Conservation (phyloP, 2,329 filamentous ascomycete species). For the Blastomyces emzantsi region DNA sequence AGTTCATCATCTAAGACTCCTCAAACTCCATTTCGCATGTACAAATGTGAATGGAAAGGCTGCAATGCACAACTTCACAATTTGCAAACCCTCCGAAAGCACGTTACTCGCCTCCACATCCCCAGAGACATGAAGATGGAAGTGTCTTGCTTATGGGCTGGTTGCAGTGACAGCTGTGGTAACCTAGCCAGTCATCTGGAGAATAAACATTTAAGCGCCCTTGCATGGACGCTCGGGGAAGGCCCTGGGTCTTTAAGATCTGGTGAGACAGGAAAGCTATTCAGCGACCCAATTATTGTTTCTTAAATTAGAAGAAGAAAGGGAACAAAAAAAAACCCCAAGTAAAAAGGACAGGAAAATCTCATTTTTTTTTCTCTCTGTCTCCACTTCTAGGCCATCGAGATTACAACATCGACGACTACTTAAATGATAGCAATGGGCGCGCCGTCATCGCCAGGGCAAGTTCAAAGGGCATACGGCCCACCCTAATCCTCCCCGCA, state of each 20-base stretch:
- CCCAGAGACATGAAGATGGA: conserved; percentile 18
- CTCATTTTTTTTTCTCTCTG: conserved; percentile 10
- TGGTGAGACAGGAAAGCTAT: conserved; percentile 38
- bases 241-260: conserved; percentile 45
- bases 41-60: conserved; percentile 49
- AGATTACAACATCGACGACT: conserved; percentile 8
- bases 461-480: conserved; percentile 20
- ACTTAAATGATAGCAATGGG: conserved; percentile 17
- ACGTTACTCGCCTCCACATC: conserved; percentile 49
- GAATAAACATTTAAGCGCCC: conserved; percentile 42
- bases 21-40: conserved; percentile 34
- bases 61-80: conserved; percentile 55
- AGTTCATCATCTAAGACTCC: conserved; percentile 11
- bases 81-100: conserved; percentile 49
- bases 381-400: conserved; percentile 13
- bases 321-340: neutral
- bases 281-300: conserved; percentile 16
- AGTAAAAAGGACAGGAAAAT: neutral
- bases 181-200: conserved; percentile 46
- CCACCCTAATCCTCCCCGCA: conserved; percentile 31
- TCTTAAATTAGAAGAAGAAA: conserved; percentile 10
- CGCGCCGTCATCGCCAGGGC: conserved; percentile 17
- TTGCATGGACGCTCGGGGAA: conserved; percentile 53
- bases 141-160: conserved; percentile 27
- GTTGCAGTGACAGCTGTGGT: conserved; percentile 25